A percentile compares a stretch with the other conserved stretches of the same genome.
Conservation (phyloP, 169 alveolate species). For the Haemoproteus tartakovskyi region DNA sequence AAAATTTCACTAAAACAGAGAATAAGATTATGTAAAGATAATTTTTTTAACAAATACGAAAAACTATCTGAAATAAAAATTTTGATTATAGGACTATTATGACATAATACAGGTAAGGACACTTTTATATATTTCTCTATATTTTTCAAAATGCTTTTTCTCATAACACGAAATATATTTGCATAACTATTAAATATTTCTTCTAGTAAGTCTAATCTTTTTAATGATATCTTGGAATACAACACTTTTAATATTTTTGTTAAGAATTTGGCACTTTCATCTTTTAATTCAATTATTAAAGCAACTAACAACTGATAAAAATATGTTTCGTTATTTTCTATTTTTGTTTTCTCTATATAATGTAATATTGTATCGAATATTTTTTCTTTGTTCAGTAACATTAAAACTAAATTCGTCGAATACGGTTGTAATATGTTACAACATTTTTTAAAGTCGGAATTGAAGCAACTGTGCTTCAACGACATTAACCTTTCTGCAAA, state of each 20-base stretch:
- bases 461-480: conserved; percentile 30
- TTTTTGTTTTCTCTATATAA: conserved; percentile 44
- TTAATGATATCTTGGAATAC: conserved; percentile 32
- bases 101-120: conserved; percentile 50
- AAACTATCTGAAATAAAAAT: conserved; percentile 62
- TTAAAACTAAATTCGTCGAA: conserved; percentile 44
- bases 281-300: conserved; percentile 54
- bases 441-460: conserved; percentile 36
- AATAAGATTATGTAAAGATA: conserved; percentile 53
- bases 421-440: conserved; percentile 24
- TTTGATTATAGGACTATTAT: conserved; percentile 36
- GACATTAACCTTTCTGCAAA: conserved; percentile 20
- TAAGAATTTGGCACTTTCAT: conserved; percentile 47
- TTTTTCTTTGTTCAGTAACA: conserved; percentile 37
- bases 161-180: conserved; percentile 60
- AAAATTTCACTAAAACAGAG: conserved; percentile 34
- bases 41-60: conserved; percentile 49
- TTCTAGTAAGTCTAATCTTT: conserved; percentile 45
- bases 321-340: conserved; percentile 35
- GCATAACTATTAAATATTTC: conserved; percentile 60
- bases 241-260: conserved; percentile 37
- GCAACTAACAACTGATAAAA: conserved; percentile 38
- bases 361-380: conserved; percentile 31
- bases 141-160: conserved; percentile 42
- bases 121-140: conserved; percentile 46